A percentile compares a stretch with the other conserved stretches of the same genome.
phyloP scores from a whole-genome alignment of 495 filamentous ascomycete genomes.

The Friedmanniomyces endolithicus region DNA sequence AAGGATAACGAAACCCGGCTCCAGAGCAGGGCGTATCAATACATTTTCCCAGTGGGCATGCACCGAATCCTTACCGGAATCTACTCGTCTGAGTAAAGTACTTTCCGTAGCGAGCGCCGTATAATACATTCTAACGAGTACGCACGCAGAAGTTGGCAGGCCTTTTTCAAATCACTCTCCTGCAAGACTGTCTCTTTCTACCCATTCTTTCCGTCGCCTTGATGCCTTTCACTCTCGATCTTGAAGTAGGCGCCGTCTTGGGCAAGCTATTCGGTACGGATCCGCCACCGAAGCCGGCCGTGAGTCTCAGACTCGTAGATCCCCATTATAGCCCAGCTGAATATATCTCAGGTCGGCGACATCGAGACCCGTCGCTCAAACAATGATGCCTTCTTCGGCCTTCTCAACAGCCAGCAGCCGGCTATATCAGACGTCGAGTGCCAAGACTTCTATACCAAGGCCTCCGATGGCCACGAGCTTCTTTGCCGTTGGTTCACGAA shows the following conservation, averaged over 20 bases:
- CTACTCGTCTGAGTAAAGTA: no score
- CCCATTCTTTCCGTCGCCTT: not conserved
- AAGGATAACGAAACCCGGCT: no score
- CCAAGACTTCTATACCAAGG: conserved; percentile 5
- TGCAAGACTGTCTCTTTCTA: no score
- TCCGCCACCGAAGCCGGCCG: not conserved
- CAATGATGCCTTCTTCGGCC: conserved; percentile 7
- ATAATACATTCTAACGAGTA: no score
- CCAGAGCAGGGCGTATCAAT: no score
- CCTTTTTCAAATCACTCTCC: no score
- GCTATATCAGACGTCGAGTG: conserved; percentile 4
- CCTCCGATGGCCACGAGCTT: conserved; percentile 10
- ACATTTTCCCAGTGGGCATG: no score
- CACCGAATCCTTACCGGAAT: no score
- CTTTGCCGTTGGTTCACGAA: conserved; percentile 18
- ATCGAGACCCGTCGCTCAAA: conserved; percentile 3
- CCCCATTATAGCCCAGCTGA: not conserved
- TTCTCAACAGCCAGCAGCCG: not conserved
- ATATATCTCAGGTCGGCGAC: conserved; percentile 3
- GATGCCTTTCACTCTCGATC: conserved; percentile 15
- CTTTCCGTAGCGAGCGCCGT: no score
- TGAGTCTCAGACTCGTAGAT: not conserved
- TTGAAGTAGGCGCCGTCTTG: conserved; percentile 9
- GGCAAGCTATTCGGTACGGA: conserved; percentile 1
- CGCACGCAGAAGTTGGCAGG: no score